Percentiles rank a stretch among this genome's conserved stretches.
phyloP scores from a whole-genome alignment of 129 eudicot species.

The Flaveria robusta region DNA sequence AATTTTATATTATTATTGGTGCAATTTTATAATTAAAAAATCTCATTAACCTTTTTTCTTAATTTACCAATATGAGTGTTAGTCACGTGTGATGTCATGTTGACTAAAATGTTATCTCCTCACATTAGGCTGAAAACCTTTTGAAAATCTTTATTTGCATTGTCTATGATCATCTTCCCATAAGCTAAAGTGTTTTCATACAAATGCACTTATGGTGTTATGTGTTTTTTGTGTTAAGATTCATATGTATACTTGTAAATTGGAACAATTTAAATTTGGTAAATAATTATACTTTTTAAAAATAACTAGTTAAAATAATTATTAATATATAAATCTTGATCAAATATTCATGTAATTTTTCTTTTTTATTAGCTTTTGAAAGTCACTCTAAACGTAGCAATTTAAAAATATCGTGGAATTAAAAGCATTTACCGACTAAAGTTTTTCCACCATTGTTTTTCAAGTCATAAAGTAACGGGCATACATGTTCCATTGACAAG shows the following conservation, averaged over 20 bases:
- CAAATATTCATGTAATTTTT: neutral
- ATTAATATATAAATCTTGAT: neutral
- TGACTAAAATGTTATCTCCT: too few species aligned
- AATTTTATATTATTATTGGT: too few species aligned
- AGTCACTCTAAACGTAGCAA: neutral
- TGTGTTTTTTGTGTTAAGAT: neutral
- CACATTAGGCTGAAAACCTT: too few species aligned
- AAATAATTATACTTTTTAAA: neutral
- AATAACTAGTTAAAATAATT: neutral
- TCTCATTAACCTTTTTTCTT: too few species aligned
- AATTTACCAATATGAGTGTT: too few species aligned
- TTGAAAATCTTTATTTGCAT: too few species aligned
- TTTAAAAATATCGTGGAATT: neutral
- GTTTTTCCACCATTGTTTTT: constrained; percentile 16
- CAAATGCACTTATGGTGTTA: neutral
- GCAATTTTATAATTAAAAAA: too few species aligned
- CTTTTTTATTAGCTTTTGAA: neutral
- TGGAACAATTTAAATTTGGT: neutral
- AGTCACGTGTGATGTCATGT: too few species aligned
- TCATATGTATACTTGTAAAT: neutral
- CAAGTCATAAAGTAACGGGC: constrained; percentile 26
- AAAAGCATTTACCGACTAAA: constrained; percentile 3
- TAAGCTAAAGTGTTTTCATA: neutral
- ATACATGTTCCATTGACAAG: neutral
- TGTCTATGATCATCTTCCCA: too few species aligned